These are phyloP conservation scores for Stagonosporopsis cucurbitacearum DNA, from an alignment of 2,329 filamentous ascomycete species.

Conservation along the genomic window DNA sequence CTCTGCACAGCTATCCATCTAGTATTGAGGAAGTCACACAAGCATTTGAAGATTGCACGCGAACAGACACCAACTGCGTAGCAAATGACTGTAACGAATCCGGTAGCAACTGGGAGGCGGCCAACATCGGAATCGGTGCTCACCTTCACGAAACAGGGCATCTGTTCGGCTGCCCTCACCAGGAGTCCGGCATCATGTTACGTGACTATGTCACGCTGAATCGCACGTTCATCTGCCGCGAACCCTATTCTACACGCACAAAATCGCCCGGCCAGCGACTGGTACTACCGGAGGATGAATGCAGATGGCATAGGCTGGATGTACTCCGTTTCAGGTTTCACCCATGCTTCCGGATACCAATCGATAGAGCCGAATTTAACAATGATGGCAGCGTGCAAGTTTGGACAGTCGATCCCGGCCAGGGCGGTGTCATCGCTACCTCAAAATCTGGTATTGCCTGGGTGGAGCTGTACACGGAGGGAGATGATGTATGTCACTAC, in stretches of 20 bases:
- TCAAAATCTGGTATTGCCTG: slow-evolving; percentile 84
- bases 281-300: slow-evolving; percentile 80
- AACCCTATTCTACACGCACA: slow-evolving; percentile 86
- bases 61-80: slow-evolving; percentile 79
- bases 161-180: slow-evolving; percentile 86
- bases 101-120: slow-evolving; percentile 94
- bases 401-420: slow-evolving; percentile 81
- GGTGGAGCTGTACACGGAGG: slow-evolving; percentile 80
- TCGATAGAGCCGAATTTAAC: slow-evolving; percentile 64
- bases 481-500: slow-evolving; percentile 78
- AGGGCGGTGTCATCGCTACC: slow-evolving; percentile 78
- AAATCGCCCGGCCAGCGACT: slow-evolving; percentile 78
- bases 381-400: slow-evolving; percentile 81
- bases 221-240: slow-evolving; percentile 79
- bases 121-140: slow-evolving; percentile 90
- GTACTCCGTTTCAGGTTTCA: slow-evolving; percentile 87
- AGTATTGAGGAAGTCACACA: slow-evolving; percentile 89
- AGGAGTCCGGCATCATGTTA: slow-evolving; percentile 90
- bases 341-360: slow-evolving; percentile 84
- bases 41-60: slow-evolving; percentile 88
- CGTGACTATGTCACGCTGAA: slow-evolving; percentile 86
- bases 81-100: slow-evolving; percentile 87
- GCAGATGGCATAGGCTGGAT: slow-evolving; percentile 89
- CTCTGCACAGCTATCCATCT: slow-evolving; percentile 87
- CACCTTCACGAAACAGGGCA: slow-evolving; percentile 92